phyloP scores from a whole-genome alignment of 345 rosid genomes.

The Microthlaspi erraticum region DNA sequence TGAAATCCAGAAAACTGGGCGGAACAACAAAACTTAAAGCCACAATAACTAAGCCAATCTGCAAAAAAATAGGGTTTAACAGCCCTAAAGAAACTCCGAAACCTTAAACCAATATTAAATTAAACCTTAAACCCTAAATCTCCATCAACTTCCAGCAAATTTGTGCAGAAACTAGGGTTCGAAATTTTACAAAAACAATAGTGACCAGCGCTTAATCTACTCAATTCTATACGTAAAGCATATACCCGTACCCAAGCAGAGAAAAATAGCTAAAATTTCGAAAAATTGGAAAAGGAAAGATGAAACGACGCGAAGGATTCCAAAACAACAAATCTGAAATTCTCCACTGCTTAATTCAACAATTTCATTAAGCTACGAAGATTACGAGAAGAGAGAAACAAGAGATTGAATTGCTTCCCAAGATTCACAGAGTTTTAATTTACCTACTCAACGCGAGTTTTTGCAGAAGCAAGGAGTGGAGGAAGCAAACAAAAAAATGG shows the following conservation, averaged over 20 bases:
- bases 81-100: not conserved
- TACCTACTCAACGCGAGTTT: constrained; percentile 32
- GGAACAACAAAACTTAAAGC: too few species aligned
- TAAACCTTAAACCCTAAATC: too few species aligned
- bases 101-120: not conserved
- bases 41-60: not conserved
- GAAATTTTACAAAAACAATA: not conserved
- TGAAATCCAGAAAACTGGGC: too few species aligned
- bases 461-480: constrained; percentile 15
- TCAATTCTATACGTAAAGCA: constrained; percentile 7
- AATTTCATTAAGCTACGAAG: not conserved
- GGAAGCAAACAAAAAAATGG: constrained; percentile 28
- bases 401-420: not conserved
- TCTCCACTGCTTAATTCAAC: not conserved
- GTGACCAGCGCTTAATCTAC: not conserved
- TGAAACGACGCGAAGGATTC: constrained; percentile 31
- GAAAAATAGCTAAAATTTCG: not conserved
- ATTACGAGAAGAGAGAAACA: not conserved
- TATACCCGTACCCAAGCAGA: not conserved
- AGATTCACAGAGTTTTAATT: not conserved
- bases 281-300: not conserved
- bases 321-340: constrained; percentile 3
- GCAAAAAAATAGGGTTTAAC: constrained; percentile 4
- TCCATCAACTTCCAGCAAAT: not conserved
- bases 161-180: constrained; percentile 24